phyloP scores from a whole-genome alignment of 768 basidiomycete species.

The Artomyces pyxidatus region DNA sequence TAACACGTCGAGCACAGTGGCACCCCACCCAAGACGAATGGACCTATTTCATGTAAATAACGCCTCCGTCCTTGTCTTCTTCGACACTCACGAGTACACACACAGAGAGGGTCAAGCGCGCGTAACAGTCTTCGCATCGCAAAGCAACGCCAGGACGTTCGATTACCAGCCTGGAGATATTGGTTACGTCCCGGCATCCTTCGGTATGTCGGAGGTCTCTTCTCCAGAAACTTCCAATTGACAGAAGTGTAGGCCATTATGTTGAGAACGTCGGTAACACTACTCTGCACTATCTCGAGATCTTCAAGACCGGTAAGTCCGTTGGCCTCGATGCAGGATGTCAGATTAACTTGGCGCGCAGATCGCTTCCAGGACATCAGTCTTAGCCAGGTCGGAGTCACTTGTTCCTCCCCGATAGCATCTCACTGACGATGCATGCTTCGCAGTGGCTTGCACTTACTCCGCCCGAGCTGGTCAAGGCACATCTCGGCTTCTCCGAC shows the following conservation, averaged over 20 bases:
- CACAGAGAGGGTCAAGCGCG: constrained; percentile 44
- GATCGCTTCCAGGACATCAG: constrained; percentile 26
- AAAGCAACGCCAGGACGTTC: constrained; percentile 47
- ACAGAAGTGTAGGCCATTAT: constrained; percentile 33
- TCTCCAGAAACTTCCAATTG: too few relatives aligned
- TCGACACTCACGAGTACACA: constrained; percentile 3
- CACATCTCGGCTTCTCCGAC: constrained; percentile 48
- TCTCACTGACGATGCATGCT: background rate
- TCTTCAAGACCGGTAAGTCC: constrained; percentile 26
- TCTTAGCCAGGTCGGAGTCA: constrained; percentile 20
- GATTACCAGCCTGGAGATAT: constrained; percentile 58
- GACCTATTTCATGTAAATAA: constrained; percentile 43
- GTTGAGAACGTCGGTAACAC: constrained; percentile 35
- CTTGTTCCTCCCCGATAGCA: too few relatives aligned
- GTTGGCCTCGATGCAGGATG: background rate
- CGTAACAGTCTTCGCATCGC: constrained; percentile 48
- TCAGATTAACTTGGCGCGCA: background rate
- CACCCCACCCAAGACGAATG: constrained; percentile 65
- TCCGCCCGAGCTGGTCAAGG: constrained; percentile 44
- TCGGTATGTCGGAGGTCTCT: constrained; percentile 41
- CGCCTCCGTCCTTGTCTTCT: constrained; percentile 10
- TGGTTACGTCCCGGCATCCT: constrained; percentile 51
- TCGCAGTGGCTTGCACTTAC: constrained; percentile 15
- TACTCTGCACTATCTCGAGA: constrained; percentile 32
- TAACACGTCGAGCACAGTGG: constrained; percentile 35